These are phyloP conservation scores for Colletotrichum filicis DNA, from an alignment of 2,329 filamentous ascomycete species.

Conservation along the genomic window DNA sequence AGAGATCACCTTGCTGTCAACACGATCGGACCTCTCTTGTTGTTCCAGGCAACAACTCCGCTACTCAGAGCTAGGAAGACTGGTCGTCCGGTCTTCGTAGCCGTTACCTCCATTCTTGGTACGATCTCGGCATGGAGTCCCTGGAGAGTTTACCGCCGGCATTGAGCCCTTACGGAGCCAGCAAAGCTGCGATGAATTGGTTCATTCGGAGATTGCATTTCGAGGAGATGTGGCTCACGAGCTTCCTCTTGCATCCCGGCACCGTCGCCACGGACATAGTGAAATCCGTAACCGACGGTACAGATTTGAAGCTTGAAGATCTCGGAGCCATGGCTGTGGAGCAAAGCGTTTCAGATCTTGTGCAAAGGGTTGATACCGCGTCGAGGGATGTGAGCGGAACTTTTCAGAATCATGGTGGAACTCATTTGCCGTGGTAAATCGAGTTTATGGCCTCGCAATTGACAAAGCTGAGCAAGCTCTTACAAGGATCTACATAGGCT, in stretches of 20 bases:
- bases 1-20: slow-evolving; percentile 53
- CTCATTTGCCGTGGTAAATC: background rate
- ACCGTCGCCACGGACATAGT: background rate
- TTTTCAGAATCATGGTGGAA: background rate
- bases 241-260: slow-evolving; percentile 26
- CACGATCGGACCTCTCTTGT: slow-evolving; percentile 13
- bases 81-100: slow-evolving; percentile 39
- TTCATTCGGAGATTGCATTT: slow-evolving; percentile 36
- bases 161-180: slow-evolving; percentile 35
- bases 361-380: background rate
- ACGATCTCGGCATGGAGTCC: slow-evolving; percentile 30
- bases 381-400: background rate
- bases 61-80: slow-evolving; percentile 38
- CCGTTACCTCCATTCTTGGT: slow-evolving; percentile 39
- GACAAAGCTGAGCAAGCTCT: no score
- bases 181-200: slow-evolving; percentile 36
- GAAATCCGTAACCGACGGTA: background rate
- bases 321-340: slow-evolving; percentile 32
- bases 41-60: slow-evolving; percentile 38
- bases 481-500: background rate
- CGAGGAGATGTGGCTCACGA: slow-evolving; percentile 39
- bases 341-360: slow-evolving; percentile 18
- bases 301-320: background rate
- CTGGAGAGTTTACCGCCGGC: background rate
- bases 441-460: no score